Percentiles rank a stretch among this genome's conserved stretches.
Conservation (phyloP, 768 basidiomycete species). For the Naematelia aurantialba region DNA sequence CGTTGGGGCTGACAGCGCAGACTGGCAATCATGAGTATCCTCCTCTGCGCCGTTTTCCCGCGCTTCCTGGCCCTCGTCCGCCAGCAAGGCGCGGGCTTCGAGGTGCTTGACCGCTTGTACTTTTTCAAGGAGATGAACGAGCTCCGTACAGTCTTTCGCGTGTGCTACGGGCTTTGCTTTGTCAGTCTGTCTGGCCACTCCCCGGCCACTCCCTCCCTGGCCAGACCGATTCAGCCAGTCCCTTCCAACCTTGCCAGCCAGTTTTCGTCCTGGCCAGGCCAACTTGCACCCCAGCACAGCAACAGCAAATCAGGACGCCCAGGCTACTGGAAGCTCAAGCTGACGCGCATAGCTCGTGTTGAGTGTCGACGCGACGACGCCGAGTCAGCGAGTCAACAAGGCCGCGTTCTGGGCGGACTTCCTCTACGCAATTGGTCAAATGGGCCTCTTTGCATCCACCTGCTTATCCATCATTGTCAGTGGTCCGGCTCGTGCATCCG, state of each 20-base stretch:
- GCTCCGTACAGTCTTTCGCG: constrained; percentile 24
- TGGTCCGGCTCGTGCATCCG: too few relatives aligned
- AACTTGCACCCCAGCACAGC: too few relatives aligned
- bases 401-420: constrained; percentile 22
- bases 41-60: constrained; percentile 25
- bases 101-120: constrained; percentile 34
- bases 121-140: constrained; percentile 36
- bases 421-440: constrained; percentile 16
- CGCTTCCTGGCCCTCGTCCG: constrained; percentile 22
- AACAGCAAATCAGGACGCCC: too few relatives aligned
- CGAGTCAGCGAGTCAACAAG: constrained; percentile 16
- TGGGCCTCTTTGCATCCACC: constrained; percentile 22
- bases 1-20: constrained; percentile 9
- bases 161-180: constrained; percentile 23
- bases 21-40: constrained; percentile 21
- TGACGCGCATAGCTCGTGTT: constrained; percentile 16
- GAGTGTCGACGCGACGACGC: constrained; percentile 23
- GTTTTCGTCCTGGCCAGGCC: too few relatives aligned
- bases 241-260: too few relatives aligned
- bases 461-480: constrained; percentile 29
- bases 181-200: constrained; percentile 14
- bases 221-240: too few relatives aligned
- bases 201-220: not conserved
- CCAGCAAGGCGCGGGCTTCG: constrained; percentile 24
- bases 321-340: too few relatives aligned